Percentiles rank a stretch among this genome's conserved stretches.
phyloP scores from a whole-genome alignment of 2,329 filamentous ascomycete species.

The Amauroascus niger region DNA sequence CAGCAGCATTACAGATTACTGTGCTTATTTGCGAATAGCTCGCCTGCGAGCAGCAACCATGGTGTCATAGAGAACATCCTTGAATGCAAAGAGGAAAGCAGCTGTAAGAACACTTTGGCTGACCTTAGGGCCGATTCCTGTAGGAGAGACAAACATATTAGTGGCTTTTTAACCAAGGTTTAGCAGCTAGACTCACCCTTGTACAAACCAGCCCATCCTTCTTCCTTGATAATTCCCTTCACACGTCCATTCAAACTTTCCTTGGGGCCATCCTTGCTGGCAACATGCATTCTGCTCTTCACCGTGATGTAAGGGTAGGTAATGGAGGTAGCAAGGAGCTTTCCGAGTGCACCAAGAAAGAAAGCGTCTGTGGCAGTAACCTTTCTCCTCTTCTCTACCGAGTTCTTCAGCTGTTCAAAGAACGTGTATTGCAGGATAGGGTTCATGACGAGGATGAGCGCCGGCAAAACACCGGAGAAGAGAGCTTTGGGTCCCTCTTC shows the following conservation, averaged over 20 bases:
- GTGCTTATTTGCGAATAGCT: slow-evolving; percentile 26
- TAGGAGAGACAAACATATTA: slow-evolving; percentile 4
- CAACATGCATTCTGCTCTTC: slow-evolving; percentile 95
- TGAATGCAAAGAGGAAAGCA: slow-evolving; percentile 94
- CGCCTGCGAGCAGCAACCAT: slow-evolving; percentile 31
- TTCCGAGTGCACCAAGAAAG: slow-evolving; percentile 81
- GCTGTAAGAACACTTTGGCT: slow-evolving; percentile 95
- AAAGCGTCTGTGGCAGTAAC: slow-evolving; percentile 83
- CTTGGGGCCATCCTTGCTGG: slow-evolving; percentile 62
- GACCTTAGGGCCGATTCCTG: slow-evolving; percentile 91
- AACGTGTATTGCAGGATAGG: slow-evolving; percentile 97
- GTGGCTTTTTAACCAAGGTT: not conserved
- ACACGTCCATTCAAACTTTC: slow-evolving; percentile 73
- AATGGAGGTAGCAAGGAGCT: slow-evolving; percentile 83
- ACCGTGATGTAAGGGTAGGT: slow-evolving; percentile 99
- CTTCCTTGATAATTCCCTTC: slow-evolving; percentile 68
- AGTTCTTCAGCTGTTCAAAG: slow-evolving; percentile 95
- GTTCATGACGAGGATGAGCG: slow-evolving; percentile 90
- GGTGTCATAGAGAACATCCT: slow-evolving; percentile 79
- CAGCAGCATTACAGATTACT: too few relatives aligned
- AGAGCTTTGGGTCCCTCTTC: slow-evolving; percentile 78
- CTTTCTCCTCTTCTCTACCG: slow-evolving; percentile 63
- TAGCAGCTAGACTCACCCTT: slow-evolving; percentile 54
- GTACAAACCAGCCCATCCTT: slow-evolving; percentile 87
- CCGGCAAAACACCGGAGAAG: slow-evolving; percentile 86